Evolutionary conservation across 345 rosid species (phyloP).

Genomic region (Brassica napus): DNA sequence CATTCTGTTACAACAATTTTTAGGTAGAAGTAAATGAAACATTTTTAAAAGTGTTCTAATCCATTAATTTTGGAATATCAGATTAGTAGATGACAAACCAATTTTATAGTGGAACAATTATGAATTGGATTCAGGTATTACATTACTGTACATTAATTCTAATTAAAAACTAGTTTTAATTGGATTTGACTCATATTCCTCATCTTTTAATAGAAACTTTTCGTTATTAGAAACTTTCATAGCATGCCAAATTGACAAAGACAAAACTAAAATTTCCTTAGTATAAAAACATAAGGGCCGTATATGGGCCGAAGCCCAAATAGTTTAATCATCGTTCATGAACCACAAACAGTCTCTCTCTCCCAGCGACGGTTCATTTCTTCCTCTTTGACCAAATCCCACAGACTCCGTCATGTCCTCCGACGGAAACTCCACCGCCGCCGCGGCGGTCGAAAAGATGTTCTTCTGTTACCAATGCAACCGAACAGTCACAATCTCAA

Average conservation of each 20-base stretch:
- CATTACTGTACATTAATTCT: too few species aligned
- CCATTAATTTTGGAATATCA: too few species aligned
- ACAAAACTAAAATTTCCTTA: background rate
- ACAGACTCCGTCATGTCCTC: conserved; percentile 42
- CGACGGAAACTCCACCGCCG: conserved; percentile 40
- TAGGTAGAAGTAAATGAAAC: too few species aligned
- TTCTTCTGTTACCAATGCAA: conserved; percentile 68
- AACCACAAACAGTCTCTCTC: conserved; percentile 6
- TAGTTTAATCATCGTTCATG: background rate
- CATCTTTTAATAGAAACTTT: too few species aligned
- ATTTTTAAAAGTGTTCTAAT: too few species aligned
- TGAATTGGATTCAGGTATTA: too few species aligned
- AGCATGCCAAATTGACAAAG: background rate
- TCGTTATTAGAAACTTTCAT: too few species aligned
- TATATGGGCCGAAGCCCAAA: conserved; percentile 1
- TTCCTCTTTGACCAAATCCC: conserved; percentile 4
- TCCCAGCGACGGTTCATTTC: conserved; percentile 9
- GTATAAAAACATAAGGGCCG: background rate
- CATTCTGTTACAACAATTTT: background rate
- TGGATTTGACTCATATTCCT: too few species aligned
- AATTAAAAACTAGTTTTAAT: too few species aligned
- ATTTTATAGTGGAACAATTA: too few species aligned
- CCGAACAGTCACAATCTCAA: conserved; percentile 52
- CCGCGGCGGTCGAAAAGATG: conserved; percentile 39
- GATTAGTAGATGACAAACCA: too few species aligned